Evolutionary conservation across 306 rosid genomes (phyloP).

Genomic region (Trichosanthes truncata): DNA sequence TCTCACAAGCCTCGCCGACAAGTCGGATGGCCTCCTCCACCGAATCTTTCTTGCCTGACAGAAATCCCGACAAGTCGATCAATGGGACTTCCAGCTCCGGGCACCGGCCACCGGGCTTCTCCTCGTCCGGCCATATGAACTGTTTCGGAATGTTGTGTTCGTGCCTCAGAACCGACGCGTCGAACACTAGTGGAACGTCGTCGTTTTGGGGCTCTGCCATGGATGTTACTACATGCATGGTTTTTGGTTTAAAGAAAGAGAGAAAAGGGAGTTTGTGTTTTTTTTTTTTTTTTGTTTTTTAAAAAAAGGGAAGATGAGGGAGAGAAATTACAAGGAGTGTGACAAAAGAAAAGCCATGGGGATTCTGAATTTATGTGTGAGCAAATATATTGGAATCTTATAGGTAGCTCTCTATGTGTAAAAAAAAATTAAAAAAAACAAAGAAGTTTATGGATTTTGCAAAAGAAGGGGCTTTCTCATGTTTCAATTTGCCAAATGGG

Average conservation of each 20-base stretch:
- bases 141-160: constrained; percentile 49
- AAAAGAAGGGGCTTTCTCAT: constrained; percentile 12
- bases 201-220: constrained; percentile 38
- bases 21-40: constrained; percentile 36
- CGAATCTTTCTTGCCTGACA: constrained; percentile 44
- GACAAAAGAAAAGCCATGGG: constrained; percentile 68
- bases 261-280: too few species aligned
- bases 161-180: constrained; percentile 49
- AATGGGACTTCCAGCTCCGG: constrained; percentile 60
- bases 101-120: constrained; percentile 41
- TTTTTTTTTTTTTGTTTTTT: neutral
- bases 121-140: constrained; percentile 89
- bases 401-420: too few species aligned
- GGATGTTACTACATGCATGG: constrained; percentile 6
- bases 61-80: constrained; percentile 49
- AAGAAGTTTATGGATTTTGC: constrained; percentile 11
- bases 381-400: constrained; percentile 52
- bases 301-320: constrained; percentile 8
- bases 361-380: constrained; percentile 34
- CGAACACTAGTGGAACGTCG: constrained; percentile 41
- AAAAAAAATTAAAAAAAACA: neutral
- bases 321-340: constrained; percentile 10
- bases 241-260: neutral
- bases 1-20: constrained; percentile 60
- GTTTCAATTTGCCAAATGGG: constrained; percentile 5